Evolutionary conservation across 2,329 filamentous ascomycete genomes (phyloP).

Genomic region (Curvularia spicifera): DNA sequence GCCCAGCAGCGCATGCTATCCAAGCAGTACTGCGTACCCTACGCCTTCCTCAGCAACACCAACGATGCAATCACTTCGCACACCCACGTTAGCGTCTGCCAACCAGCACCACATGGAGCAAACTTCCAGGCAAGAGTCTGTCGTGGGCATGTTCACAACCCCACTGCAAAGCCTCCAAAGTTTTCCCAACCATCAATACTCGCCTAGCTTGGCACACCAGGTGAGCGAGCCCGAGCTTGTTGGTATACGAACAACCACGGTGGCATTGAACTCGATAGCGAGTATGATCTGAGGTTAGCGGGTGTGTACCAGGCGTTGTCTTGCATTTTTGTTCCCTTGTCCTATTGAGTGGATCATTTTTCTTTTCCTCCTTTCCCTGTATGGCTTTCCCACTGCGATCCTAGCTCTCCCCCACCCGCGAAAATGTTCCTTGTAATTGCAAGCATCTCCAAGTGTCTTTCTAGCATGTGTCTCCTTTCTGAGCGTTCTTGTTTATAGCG

Average conservation of each 20-base stretch:
- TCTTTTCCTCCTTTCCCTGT: background rate
- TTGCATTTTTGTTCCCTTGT: background rate
- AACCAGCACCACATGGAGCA: constrained; percentile 18
- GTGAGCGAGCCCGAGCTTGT: constrained; percentile 47
- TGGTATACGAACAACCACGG: constrained; percentile 40
- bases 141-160: constrained; percentile 42
- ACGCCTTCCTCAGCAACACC: constrained; percentile 35
- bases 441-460: background rate
- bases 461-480: background rate
- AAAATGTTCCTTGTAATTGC: background rate
- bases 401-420: background rate
- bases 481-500: constrained; percentile 16
- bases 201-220: constrained; percentile 32
- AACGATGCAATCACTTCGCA: constrained; percentile 30
- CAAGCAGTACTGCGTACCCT: constrained; percentile 32
- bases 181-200: constrained; percentile 29
- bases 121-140: constrained; percentile 28
- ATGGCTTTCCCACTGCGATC: background rate
- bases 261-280: constrained; percentile 44
- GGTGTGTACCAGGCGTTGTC: background rate
- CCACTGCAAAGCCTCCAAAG: constrained; percentile 39
- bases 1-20: constrained; percentile 26
- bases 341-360: background rate
- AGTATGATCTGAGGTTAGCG: constrained; percentile 40
- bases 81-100: constrained; percentile 29